These are phyloP conservation scores for Bimuria novae-zelandiae DNA, from an alignment of 2,329 filamentous ascomycete species.

Conservation along the genomic window DNA sequence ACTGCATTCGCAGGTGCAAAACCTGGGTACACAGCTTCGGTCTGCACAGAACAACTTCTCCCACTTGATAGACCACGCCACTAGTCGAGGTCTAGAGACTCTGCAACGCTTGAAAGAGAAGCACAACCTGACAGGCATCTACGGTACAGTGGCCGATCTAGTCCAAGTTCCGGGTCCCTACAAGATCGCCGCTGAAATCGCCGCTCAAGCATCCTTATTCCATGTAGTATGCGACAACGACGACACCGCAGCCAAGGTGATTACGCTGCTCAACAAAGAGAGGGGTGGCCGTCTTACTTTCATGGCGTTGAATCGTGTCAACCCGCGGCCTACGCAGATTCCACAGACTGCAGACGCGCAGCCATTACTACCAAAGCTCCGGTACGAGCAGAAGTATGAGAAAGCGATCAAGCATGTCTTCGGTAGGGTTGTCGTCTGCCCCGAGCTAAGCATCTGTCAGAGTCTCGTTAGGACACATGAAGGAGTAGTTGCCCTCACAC, in stretches of 20 bases:
- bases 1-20: constrained; percentile 75
- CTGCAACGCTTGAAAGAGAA: constrained; percentile 82
- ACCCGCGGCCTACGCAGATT: constrained; percentile 71
- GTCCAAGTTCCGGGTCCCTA: constrained; percentile 84
- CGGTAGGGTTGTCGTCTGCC: constrained; percentile 92
- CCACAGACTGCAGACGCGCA: constrained; percentile 87
- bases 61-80: constrained; percentile 87
- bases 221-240: constrained; percentile 96
- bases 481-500: constrained; percentile 83
- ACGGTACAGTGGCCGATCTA: constrained; percentile 92
- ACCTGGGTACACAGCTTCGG: constrained; percentile 75
- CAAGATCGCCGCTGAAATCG: constrained; percentile 87
- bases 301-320: constrained; percentile 85
- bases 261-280: constrained; percentile 77
- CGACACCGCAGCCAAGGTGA: constrained; percentile 79
- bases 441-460: constrained; percentile 81
- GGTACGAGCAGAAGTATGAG: constrained; percentile 76
- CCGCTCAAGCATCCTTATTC: constrained; percentile 89
- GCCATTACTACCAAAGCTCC: constrained; percentile 82
- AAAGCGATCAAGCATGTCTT: constrained; percentile 94
- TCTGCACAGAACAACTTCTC: constrained; percentile 77
- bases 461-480: constrained; percentile 93
- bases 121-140: constrained; percentile 80
- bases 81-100: constrained; percentile 82
- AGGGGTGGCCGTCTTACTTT: constrained; percentile 89